A percentile compares a stretch with the other conserved stretches of the same genome.
Evolutionary conservation across 2,329 filamentous ascomycete species (phyloP).

Genomic region (Diaporthe sp.): DNA sequence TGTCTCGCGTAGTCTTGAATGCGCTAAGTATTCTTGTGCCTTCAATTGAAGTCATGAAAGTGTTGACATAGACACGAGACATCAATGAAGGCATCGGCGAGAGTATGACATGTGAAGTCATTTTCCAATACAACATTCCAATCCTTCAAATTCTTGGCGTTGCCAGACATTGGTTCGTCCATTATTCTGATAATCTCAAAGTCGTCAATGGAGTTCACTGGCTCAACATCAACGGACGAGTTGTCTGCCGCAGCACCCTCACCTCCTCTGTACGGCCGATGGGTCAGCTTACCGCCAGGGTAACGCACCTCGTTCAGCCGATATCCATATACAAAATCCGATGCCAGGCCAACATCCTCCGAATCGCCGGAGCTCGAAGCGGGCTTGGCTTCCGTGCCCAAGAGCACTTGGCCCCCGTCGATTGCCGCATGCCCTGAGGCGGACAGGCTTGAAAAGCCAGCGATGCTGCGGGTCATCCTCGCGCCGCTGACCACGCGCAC

Average conservation of each 20-base stretch:
- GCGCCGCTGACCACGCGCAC: too few relatives aligned
- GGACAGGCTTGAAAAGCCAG: too few relatives aligned
- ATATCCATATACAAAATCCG: neutral
- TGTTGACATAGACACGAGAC: neutral
- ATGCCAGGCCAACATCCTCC: too few relatives aligned
- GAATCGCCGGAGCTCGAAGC: too few relatives aligned
- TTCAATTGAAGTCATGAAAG: too few relatives aligned
- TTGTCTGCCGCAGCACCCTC: neutral
- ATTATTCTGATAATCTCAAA: neutral
- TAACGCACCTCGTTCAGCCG: neutral
- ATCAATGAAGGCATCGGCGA: neutral
- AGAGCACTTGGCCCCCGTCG: too few relatives aligned
- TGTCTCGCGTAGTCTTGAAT: neutral
- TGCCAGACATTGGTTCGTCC: neutral
- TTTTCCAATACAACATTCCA: neutral
- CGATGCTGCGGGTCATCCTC: too few relatives aligned
- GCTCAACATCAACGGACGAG: neutral
- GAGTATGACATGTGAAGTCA: neutral
- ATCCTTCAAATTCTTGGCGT: too few relatives aligned
- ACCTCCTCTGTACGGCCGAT: neutral
- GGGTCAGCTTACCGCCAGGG: neutral
- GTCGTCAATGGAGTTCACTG: neutral
- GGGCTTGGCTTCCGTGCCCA: too few relatives aligned
- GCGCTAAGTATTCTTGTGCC: too few relatives aligned
- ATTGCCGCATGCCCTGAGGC: too few relatives aligned